Conservation (phyloP, 495 filamentous ascomycete species). For the Neurospora tetraspora region DNA sequence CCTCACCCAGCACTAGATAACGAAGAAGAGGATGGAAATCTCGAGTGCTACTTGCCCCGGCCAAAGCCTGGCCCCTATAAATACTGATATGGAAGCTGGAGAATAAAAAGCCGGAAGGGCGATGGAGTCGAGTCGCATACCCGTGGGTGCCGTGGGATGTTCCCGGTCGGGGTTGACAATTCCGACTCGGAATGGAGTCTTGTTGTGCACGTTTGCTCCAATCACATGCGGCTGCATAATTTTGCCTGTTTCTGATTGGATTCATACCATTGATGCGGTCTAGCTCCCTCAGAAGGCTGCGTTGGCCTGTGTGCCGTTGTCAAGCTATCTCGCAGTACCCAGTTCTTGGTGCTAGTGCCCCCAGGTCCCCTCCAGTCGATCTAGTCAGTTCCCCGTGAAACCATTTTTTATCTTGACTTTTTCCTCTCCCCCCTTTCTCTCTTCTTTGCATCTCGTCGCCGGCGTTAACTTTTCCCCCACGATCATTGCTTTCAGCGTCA, state of each 20-base stretch:
- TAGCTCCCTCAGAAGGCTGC: neutral
- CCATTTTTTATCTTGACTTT: constrained; percentile 2
- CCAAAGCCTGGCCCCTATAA: neutral
- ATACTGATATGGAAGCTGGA: neutral
- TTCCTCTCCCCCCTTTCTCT: constrained; percentile 8
- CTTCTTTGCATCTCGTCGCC: constrained; percentile 3
- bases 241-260: constrained; percentile 10
- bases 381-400: neutral
- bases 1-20: neutral
- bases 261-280: neutral
- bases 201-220: neutral
- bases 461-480: neutral
- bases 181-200: neutral
- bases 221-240: constrained; percentile 3
- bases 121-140: neutral
- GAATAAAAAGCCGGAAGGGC: neutral
- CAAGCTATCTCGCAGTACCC: constrained; percentile 4
- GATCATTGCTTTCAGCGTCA: neutral
- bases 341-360: neutral
- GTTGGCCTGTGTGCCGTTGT: neutral
- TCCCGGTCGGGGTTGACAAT: neutral
- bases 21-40: neutral
- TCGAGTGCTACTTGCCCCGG: neutral
- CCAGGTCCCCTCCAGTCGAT: neutral
- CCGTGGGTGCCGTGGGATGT: neutral